Conservation (phyloP, 495 filamentous ascomycete genomes). For the Tuber borchii region DNA sequence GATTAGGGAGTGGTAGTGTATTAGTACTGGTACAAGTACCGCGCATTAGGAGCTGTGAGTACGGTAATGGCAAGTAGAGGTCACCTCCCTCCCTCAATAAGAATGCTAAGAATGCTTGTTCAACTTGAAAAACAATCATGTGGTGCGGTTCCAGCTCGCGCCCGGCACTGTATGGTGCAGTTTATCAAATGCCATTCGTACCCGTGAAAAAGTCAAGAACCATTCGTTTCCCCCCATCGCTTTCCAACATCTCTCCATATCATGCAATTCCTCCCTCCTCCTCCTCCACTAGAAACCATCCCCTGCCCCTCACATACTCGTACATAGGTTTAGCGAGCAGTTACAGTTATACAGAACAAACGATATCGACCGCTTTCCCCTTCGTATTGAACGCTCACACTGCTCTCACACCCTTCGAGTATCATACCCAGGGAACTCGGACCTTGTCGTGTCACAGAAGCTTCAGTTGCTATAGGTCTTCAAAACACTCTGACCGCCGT, state of each 20-base stretch:
- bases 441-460: constrained; percentile 24
- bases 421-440: not conserved
- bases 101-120: not conserved
- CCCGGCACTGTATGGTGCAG: not conserved
- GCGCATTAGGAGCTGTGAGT: too few species aligned
- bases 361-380: constrained; percentile 23
- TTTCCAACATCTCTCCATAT: not conserved
- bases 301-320: constrained; percentile 20
- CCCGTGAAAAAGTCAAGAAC: not conserved
- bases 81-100: not conserved
- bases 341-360: not conserved
- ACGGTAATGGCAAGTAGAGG: too few species aligned
- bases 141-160: not conserved
- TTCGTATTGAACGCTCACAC: constrained; percentile 18
- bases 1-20: not conserved
- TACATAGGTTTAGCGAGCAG: constrained; percentile 17
- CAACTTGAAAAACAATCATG: not conserved
- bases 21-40: not conserved
- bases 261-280: not conserved
- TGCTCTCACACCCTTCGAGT: constrained; percentile 11
- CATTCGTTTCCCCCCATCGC: not conserved
- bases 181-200: not conserved
- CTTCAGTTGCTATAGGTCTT: constrained; percentile 7
- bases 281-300: constrained; percentile 3
- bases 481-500: constrained; percentile 31